Evolutionary conservation across 2,329 filamentous ascomycete genomes (phyloP).

Genomic region (Neoscytalidium dimidiatum): DNA sequence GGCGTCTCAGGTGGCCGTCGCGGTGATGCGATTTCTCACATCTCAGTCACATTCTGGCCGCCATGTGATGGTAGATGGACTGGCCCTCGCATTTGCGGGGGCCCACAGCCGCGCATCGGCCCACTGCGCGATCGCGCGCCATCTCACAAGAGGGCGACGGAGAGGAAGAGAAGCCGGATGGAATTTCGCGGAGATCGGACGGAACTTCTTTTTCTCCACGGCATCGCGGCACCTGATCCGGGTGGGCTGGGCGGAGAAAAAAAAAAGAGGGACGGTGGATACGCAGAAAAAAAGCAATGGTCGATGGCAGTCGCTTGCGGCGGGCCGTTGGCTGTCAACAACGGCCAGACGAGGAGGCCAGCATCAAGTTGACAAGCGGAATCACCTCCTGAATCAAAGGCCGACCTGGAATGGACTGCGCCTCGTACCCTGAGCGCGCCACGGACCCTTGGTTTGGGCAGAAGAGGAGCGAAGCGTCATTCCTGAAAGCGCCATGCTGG

Average conservation of each 20-base stretch:
- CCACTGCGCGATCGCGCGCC: conserved; percentile 5
- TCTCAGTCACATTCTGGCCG: conserved; percentile 15
- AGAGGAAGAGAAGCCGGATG: not conserved
- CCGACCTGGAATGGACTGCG: not conserved
- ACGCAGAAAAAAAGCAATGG: not conserved
- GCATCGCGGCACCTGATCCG: conserved; percentile 2
- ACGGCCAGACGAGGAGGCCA: not conserved
- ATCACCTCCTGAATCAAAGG: not conserved
- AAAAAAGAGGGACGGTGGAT: not conserved
- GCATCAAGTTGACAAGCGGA: not conserved
- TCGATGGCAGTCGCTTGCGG: not conserved
- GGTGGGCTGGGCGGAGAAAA: not conserved
- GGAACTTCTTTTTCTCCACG: not conserved
- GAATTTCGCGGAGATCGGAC: conserved; percentile 1
- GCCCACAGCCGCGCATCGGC: conserved; percentile 12
- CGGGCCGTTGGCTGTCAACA: conserved; percentile 14
- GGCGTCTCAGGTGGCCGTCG: not conserved
- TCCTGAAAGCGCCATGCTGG: not conserved
- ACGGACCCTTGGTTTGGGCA: not conserved
- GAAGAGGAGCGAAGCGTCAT: not conserved
- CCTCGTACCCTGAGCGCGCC: not conserved
- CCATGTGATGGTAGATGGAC: conserved; percentile 3
- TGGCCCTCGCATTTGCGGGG: conserved; percentile 13
- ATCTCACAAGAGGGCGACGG: conserved; percentile 1
- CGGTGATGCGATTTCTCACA: conserved; percentile 9